Evolutionary conservation across 768 basidiomycete genomes (phyloP), one percentile per base, ranked within the genome.

Genomic region (Pleurotus salmoneostramineus): DNA sequence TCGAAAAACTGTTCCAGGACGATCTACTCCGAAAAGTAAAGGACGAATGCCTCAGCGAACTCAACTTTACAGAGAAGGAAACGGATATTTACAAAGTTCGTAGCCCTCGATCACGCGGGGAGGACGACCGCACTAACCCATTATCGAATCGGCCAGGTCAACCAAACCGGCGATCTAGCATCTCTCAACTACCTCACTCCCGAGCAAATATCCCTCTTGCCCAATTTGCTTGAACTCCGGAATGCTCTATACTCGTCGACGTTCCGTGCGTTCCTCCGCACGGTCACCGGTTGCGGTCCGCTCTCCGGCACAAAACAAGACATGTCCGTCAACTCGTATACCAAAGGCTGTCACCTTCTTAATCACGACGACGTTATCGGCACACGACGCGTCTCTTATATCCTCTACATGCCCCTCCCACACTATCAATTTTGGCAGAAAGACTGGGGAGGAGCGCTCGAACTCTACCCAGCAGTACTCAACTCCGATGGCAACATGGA

Each of bases 361-460:
- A 93, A 96, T 71, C 96, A 98, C 77, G 96, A 98, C 85, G 96
- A 98, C 70, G 95, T 96, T 27, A 98, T 98, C 67, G 94, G 94
- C 60, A 84, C 93, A 6, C 88, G 96, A 27, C 84, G 93, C 43
- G 90, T 98, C 55, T 95, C 93, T 1, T 98, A 96, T 76, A 96
- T 98, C 73, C 86, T 98, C 50, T 98, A 98, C 74, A 90, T 98
- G 81, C 95, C 95, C 15, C 80, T 88, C 61, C 87, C 89, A 31
- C 72, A 79, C 68, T 81, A 81, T 65, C 77, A 84, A 59, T 77
- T 83, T 47, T 98, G 96, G 96, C 82, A 89, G 67, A 81, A 84
- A 45, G 87, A 90, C 60, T 97, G 90, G 86, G 96, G 96, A 35
- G 96, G 96, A 31, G 90, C 95, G 3, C 81, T 98, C 46, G 96